phyloP scores from a whole-genome alignment of 108 stramenopile species.

The Chaetoceros muelleri region DNA sequence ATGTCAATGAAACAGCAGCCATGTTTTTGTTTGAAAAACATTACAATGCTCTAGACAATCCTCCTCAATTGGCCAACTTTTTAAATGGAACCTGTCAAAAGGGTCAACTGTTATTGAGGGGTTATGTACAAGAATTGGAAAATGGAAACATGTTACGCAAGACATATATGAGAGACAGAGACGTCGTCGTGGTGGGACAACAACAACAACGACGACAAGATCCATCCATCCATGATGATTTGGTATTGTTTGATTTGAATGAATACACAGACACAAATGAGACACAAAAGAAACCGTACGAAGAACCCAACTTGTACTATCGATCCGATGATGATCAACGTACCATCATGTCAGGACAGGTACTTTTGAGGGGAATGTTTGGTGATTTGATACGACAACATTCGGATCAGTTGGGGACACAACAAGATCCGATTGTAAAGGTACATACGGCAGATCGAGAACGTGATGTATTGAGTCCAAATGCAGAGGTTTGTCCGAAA shows the following conservation, averaged over 20 bases:
- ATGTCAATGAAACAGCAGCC: constrained; percentile 1
- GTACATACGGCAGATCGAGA: constrained; percentile 70
- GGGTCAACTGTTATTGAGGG: constrained; percentile 70
- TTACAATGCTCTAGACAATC: constrained; percentile 48
- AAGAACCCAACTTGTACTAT: constrained; percentile 38
- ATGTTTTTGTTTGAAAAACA: constrained; percentile 56
- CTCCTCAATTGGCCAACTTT: constrained; percentile 17
- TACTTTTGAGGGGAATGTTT: constrained; percentile 69
- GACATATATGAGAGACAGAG: constrained; percentile 54
- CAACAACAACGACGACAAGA: constrained; percentile 18
- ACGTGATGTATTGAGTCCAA: constrained; percentile 57
- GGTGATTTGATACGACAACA: constrained; percentile 18
- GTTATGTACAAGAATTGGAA: constrained; percentile 66
- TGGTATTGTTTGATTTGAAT: constrained; percentile 33
- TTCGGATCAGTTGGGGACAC: background rate
- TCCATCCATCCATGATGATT: constrained; percentile 10
- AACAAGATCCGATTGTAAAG: constrained; percentile 25
- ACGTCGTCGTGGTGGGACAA: too few relatives aligned
- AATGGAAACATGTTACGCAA: constrained; percentile 63
- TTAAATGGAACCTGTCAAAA: constrained; percentile 81
- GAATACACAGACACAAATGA: constrained; percentile 1
- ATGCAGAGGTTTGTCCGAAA: constrained; percentile 52
- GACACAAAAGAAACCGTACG: constrained; percentile 19
- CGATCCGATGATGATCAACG: constrained; percentile 84
- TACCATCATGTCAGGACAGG: constrained; percentile 76